Base-by-base conservation (phyloP, 2,329 filamentous ascomycete species). In the Chrysoporthe deuterocubensis region DNA sequence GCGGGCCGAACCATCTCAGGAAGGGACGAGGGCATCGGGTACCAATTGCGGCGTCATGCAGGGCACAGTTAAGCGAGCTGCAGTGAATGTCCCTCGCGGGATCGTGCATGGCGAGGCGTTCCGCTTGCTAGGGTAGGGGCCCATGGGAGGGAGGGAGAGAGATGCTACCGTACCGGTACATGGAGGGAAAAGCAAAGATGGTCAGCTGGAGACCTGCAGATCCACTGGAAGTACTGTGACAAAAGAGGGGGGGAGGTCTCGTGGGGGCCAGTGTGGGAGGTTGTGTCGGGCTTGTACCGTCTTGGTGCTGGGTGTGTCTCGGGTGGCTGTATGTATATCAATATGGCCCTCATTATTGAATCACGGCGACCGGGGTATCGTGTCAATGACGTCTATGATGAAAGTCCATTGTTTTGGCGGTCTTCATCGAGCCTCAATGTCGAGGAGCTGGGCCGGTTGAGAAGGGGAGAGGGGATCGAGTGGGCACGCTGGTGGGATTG, bases 141-240 rank as follows among this genome's bases (percentile, higher is more conserved):
- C 52, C 50, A 50, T 21, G 56, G 42, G 52, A 66, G 26, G 58
- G 64, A 37, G 62, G 63, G 32, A 48, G 14, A 26, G 13, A 50
- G 64, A 70, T 70, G 54, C 68, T 65, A 70, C 66, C 54, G 68
- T 70, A 70, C 68, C 65, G 52, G 68, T 70, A 70, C 68, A 56
- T 67, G 62, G 67, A 57, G 60, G 62, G 59, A 48, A 46, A n/a
- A 61, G 56, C 46, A 56, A 65, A 44, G 37, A 61, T 54, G 57
- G 43, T 21, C 16, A 57, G 64, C 42, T 61, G 43, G 32, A 62
- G 43, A 57, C 46, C 59, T 70, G 68, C 68, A 65, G 68, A 64
- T 65, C 62, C 66, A 65, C 62, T 43, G 61, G 26, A 70, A 59
- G 68, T 70, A 70, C 68, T 37, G 68, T 60, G 68, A 68, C 65